These are phyloP conservation scores for Nigrospora sphaerica DNA, from an alignment of 2,329 filamentous ascomycete species.

Conservation along the genomic window DNA sequence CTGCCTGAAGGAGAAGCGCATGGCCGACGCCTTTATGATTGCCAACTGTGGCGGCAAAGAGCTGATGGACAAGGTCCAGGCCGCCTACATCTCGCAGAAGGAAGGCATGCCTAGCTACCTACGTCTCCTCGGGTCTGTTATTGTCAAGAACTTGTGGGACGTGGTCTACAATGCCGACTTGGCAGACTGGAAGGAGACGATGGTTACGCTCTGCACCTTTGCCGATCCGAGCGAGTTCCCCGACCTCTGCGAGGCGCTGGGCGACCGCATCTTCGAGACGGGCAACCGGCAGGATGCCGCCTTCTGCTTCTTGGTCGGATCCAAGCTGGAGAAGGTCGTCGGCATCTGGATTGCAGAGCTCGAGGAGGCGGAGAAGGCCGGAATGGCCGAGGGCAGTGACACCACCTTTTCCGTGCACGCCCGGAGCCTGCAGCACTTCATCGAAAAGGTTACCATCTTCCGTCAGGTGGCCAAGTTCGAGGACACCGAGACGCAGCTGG, in stretches of 20 bases:
- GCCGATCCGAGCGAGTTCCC: conserved; percentile 87
- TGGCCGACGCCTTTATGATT: conserved; percentile 96
- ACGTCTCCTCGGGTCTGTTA: conserved; percentile 81
- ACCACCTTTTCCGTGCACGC: conserved; percentile 91
- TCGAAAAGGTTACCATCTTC: conserved; percentile 98
- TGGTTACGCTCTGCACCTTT: conserved; percentile 93
- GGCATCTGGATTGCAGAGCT: conserved; percentile 89
- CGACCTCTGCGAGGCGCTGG: conserved; percentile 89
- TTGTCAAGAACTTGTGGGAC: conserved; percentile 96
- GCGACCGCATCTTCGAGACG: conserved; percentile 80
- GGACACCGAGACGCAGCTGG: conserved; percentile 65
- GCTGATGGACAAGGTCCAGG: conserved; percentile 88
- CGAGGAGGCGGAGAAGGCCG: conserved; percentile 72
- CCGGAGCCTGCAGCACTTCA: conserved; percentile 80
- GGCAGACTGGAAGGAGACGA: conserved; percentile 91
- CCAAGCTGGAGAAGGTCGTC: conserved; percentile 95
- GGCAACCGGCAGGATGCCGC: conserved; percentile 80
- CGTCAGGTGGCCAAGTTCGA: conserved; percentile 87
- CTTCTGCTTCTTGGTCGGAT: conserved; percentile 93
- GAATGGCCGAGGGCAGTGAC: conserved; percentile 62
- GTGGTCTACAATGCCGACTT: conserved; percentile 94
- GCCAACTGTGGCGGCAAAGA: conserved; percentile 93
- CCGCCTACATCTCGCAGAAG: conserved; percentile 81
- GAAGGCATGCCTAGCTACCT: conserved; percentile 83
- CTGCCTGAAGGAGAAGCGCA: conserved; percentile 78